Percentiles rank a stretch among this genome's conserved stretches.
phyloP scores from a whole-genome alignment of 225 moss, liverwort and hornwort genomes.

The Climacium dendroides region DNA sequence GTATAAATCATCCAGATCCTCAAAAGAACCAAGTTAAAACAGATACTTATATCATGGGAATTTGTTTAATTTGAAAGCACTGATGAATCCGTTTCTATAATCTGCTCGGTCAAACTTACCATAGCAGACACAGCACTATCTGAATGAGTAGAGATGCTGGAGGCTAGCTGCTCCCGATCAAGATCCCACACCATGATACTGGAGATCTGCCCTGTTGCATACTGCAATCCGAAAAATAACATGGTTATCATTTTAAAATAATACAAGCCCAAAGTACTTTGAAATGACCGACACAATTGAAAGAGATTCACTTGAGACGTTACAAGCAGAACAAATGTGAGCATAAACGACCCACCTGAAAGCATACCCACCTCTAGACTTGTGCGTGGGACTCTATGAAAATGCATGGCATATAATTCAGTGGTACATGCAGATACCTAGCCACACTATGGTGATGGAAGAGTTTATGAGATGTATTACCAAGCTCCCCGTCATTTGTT shows the following conservation, averaged over 20 bases:
- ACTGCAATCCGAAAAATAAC: conserved; percentile 32
- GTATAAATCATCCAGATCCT: not conserved
- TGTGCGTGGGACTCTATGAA: not conserved
- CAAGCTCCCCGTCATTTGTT: conserved; percentile 79
- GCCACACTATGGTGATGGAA: not conserved
- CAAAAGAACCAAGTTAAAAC: not conserved
- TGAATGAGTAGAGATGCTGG: conserved; percentile 61
- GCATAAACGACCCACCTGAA: not conserved
- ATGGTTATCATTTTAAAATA: not conserved
- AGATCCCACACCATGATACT: conserved; percentile 93
- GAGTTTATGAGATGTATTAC: conserved; percentile 20
- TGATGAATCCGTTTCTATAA: not conserved
- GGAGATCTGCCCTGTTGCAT: conserved; percentile 83
- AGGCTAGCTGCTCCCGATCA: conserved; percentile 66
- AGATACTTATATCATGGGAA: not conserved
- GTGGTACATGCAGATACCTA: not conserved
- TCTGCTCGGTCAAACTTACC: conserved; percentile 21
- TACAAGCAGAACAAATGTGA: not conserved
- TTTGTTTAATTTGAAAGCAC: not conserved
- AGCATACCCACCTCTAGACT: not conserved
- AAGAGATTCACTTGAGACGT: not conserved
- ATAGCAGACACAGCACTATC: conserved; percentile 78
- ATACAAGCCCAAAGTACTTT: not conserved
- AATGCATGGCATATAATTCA: not conserved
- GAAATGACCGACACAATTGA: not conserved